Evolutionary conservation across 2,329 filamentous ascomycete genomes (phyloP), one percentile per base, ranked within the genome.

Genomic region (Monilinia fructigena): DNA sequence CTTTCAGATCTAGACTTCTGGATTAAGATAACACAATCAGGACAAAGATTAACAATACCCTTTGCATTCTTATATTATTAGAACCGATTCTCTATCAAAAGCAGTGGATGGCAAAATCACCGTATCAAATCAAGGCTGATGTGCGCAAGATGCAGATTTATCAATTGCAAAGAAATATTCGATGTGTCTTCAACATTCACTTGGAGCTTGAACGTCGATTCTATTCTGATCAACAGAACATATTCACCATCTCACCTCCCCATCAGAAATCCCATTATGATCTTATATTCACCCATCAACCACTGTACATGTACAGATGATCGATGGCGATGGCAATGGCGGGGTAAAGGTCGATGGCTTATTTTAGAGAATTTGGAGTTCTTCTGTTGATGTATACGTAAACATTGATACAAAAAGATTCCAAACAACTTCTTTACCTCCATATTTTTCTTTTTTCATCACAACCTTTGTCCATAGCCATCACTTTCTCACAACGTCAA

Each of bases 141-240:
- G 20, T 18, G 6, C 11, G 4, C 7, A 11, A 14, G 3, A 35
- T 35, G 28, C 4, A 8, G 2, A 4, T 1, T 10, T 18, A 23
- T 18, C 7, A n/a, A n/a, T n/a, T n/a, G n/a, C n/a, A 38, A 20
- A 20, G 7, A 2, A 6, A 14, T 3, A 28, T 31, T n/a, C 7
- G 28, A 58, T 28, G 7, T 16, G 14, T 11, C 16, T 42, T 16
- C 18, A 6, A 26, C 4, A 45, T 60, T 38, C 28, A 60, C 28
- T 18, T 4, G 1, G 7, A 20, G 1, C 3, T 10, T 2, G 2
- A 38, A 35, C 14, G 26, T 18, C 20, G 6, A 0, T 10, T 38
- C 14, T 42, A 26, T 50, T 7, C 4, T 1, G 23, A 8, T 12
- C 14, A 60, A 38, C 1, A 12, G 3, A 14, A 8, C 23, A 11